Evolutionary conservation across 2,329 filamentous ascomycete species (phyloP).

Genomic region (Aspergillus spinulosporus): DNA sequence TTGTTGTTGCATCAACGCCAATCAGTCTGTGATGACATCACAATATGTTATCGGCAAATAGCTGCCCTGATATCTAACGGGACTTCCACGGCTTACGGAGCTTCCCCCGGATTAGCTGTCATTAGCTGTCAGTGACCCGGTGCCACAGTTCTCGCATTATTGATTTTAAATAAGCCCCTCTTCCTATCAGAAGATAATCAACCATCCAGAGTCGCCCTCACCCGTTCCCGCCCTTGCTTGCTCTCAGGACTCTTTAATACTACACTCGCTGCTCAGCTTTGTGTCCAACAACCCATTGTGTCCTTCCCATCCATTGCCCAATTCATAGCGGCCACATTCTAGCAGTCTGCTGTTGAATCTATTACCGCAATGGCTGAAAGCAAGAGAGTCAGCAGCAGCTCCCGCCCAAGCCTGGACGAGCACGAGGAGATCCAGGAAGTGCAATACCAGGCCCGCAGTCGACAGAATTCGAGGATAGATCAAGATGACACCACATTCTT

Average conservation of each 20-base stretch:
- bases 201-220: neutral
- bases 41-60: slow-evolving; percentile 9
- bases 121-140: neutral
- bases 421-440: slow-evolving; percentile 16
- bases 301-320: neutral
- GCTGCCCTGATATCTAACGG: neutral
- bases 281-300: neutral
- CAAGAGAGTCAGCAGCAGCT: slow-evolving; percentile 10
- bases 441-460: slow-evolving; percentile 17
- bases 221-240: neutral
- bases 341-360: neutral
- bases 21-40: slow-evolving; percentile 9
- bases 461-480: slow-evolving; percentile 17
- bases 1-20: neutral
- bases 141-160: neutral
- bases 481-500: slow-evolving; percentile 25
- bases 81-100: slow-evolving; percentile 1
- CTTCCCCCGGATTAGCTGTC: neutral
- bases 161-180: neutral
- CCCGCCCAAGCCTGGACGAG: slow-evolving; percentile 18
- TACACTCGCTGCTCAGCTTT: neutral
- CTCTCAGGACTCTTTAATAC: neutral
- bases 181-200: neutral
- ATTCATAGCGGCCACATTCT: neutral
- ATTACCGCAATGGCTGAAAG: slow-evolving; percentile 15